These are phyloP conservation scores for Calocybe gambosa DNA, from an alignment of 1,284 basidiomycete genomes.

Conservation along the genomic window DNA sequence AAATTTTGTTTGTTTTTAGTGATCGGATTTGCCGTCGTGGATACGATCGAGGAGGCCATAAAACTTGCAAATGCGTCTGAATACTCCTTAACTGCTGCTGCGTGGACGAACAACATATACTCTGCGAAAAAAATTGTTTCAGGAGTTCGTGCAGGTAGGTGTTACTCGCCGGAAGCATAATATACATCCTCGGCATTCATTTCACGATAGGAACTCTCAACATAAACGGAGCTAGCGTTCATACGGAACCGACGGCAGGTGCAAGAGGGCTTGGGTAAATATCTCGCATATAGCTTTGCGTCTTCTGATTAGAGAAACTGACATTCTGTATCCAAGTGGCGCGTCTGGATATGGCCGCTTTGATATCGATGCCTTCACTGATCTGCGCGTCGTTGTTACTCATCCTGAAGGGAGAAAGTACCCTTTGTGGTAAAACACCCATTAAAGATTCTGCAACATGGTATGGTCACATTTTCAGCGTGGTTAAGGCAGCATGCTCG, in stretches of 20 bases:
- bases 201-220: slow-evolving; percentile 35
- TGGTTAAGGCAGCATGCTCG: no score
- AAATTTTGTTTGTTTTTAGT: slow-evolving; percentile 27
- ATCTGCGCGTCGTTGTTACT: slow-evolving; percentile 34
- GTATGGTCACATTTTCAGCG: no score
- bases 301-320: not conserved
- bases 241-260: slow-evolving; percentile 26
- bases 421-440: no score
- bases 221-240: slow-evolving; percentile 35
- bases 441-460: not conserved
- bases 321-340: slow-evolving; percentile 27
- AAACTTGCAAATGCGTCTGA: slow-evolving; percentile 49
- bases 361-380: slow-evolving; percentile 45
- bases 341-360: slow-evolving; percentile 49
- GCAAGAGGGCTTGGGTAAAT: slow-evolving; percentile 32
- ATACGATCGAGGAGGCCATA: slow-evolving; percentile 47
- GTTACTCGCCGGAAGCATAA: not conserved
- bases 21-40: slow-evolving; percentile 39
- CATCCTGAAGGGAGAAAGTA: slow-evolving; percentile 32
- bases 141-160: slow-evolving; percentile 40
- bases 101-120: slow-evolving; percentile 51
- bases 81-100: slow-evolving; percentile 44
- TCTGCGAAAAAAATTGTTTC: slow-evolving; percentile 42
- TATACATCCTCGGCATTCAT: no score
- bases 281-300: not conserved